Conservation (phyloP, 1,139 yeast species). For the Taphrina wiesneri region DNA sequence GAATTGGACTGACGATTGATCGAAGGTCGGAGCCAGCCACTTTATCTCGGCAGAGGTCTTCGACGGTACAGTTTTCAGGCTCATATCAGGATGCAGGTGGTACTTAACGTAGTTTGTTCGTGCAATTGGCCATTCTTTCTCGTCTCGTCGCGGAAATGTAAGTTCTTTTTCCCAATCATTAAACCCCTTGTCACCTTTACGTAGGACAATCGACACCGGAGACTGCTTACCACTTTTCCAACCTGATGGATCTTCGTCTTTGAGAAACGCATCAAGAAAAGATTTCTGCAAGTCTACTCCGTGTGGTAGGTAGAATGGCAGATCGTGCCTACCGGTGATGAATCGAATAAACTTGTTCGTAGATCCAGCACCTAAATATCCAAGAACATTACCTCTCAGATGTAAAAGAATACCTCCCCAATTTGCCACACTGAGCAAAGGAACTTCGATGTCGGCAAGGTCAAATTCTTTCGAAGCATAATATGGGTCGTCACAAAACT, state of each 20-base stretch:
- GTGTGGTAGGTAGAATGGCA: slow-evolving; percentile 2
- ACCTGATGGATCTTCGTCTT: neutral
- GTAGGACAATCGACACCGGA: neutral
- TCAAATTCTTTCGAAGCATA: neutral
- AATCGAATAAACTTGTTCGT: neutral
- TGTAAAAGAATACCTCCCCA: slow-evolving; percentile 4
- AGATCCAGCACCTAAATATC: slow-evolving; percentile 1
- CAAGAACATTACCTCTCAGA: neutral
- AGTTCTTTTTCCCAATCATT: neutral
- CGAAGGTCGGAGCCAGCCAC: neutral
- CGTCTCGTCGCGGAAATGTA: neutral
- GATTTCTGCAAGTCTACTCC: neutral
- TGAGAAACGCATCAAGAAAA: neutral
- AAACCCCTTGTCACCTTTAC: slow-evolving; percentile 1
- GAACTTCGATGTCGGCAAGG: slow-evolving; percentile 7
- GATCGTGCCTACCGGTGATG: slow-evolving; percentile 4
- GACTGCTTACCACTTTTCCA: neutral
- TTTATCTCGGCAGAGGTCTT: neutral
- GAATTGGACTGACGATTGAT: neutral
- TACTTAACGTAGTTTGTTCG: neutral
- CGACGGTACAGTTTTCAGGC: neutral
- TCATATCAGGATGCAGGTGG: neutral
- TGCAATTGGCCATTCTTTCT: slow-evolving; percentile 4
- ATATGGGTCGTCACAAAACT: neutral
- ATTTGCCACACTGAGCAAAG: neutral